phyloP scores from a whole-genome alignment of 2,329 filamentous ascomycete species.

The Exserohilum rostratum region DNA sequence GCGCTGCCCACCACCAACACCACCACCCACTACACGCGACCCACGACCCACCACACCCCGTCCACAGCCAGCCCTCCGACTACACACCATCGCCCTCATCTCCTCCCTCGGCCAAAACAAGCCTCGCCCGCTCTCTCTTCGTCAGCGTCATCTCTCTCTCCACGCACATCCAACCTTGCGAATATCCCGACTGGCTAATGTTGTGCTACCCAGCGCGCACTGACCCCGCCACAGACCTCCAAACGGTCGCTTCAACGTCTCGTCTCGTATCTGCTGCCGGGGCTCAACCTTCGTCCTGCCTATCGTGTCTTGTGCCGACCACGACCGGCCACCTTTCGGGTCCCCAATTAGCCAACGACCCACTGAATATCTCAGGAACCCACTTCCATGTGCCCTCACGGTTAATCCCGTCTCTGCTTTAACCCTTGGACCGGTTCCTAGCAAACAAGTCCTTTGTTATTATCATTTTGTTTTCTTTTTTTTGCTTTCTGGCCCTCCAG shows the following conservation, averaged over 20 bases:
- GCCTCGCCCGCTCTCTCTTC: background rate
- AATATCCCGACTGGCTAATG: conserved; percentile 10
- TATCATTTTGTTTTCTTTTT: no score
- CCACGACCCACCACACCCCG: no score
- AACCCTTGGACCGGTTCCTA: background rate
- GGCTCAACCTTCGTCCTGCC: background rate
- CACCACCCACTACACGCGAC: no score
- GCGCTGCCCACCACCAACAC: no score
- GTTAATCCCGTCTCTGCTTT: background rate
- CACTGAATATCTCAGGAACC: background rate
- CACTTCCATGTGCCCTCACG: background rate
- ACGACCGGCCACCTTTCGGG: no score
- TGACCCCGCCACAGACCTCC: conserved; percentile 2
- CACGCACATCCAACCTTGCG: background rate
- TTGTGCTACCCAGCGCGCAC: conserved; percentile 4
- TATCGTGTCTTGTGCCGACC: background rate
- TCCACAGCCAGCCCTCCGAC: no score
- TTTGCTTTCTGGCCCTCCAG: background rate
- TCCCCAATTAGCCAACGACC: conserved; percentile 2
- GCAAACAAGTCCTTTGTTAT: no score
- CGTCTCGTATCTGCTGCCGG: conserved; percentile 1
- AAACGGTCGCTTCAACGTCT: conserved; percentile 14
- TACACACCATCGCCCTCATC: no score
- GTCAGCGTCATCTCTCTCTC: background rate
- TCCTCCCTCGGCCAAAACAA: conserved; percentile 1